Evolutionary conservation across 805 yeast species (phyloP).

Genomic region (Saccharomyces eubayanus): DNA sequence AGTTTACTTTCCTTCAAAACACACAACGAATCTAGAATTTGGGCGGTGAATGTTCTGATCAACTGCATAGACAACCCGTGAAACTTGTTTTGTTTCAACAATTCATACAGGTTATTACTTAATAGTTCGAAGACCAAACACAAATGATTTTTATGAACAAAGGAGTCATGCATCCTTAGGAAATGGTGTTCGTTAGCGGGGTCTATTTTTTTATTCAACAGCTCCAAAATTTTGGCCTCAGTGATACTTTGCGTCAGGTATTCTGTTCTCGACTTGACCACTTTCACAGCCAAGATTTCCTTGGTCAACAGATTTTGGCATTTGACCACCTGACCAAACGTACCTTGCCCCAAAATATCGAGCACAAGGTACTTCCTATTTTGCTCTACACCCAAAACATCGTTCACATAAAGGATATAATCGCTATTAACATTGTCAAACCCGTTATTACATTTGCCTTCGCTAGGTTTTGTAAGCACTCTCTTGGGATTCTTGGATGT

Average conservation of each 20-base stretch:
- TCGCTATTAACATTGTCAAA: conserved; percentile 82
- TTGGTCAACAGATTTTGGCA: conserved; percentile 67
- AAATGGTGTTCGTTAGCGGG: conserved; percentile 67
- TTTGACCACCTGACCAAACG: conserved; percentile 97
- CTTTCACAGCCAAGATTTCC: conserved; percentile 88
- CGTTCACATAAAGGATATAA: conserved; percentile 89
- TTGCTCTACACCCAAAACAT: conserved; percentile 62
- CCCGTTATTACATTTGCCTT: conserved; percentile 73
- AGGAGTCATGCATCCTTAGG: conserved; percentile 73
- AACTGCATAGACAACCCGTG: conserved; percentile 78
- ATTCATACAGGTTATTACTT: conserved; percentile 81
- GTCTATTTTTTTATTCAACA: conserved; percentile 62
- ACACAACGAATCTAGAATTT: conserved; percentile 70
- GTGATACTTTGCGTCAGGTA: conserved; percentile 84
- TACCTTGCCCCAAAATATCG: conserved; percentile 90
- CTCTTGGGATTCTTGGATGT: conserved; percentile 83
- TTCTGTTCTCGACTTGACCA: conserved; percentile 85
- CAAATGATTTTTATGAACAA: conserved; percentile 84
- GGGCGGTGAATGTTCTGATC: conserved; percentile 70
- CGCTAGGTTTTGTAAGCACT: conserved; percentile 86
- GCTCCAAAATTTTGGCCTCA: conserved; percentile 81
- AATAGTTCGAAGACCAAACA: conserved; percentile 88
- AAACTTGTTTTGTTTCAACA: conserved; percentile 86
- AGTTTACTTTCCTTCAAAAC: conserved; percentile 74
- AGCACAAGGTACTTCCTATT: conserved; percentile 81